phyloP scores from a whole-genome alignment of 2,329 filamentous ascomycete species.

The Aspergillus versicolor region DNA sequence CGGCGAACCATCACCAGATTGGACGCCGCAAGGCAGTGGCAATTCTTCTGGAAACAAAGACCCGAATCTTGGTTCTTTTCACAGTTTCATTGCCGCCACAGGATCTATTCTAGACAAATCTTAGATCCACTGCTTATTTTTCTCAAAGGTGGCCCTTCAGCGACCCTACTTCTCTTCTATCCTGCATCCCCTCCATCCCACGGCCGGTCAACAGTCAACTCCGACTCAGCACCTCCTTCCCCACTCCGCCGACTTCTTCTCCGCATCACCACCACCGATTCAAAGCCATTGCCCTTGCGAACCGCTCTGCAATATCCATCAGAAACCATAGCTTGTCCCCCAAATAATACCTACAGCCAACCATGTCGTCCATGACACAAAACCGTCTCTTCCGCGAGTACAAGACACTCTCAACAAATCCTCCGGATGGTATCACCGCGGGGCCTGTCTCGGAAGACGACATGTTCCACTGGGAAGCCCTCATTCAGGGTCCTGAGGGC shows the following conservation, averaged over 20 bases:
- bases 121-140: not conserved
- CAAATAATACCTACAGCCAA: not conserved
- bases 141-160: not conserved
- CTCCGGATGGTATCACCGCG: slow-evolving; percentile 95
- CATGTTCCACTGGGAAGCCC: slow-evolving; percentile 91
- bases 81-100: not conserved
- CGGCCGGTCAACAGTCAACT: not conserved
- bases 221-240: not conserved
- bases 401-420: slow-evolving; percentile 86
- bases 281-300: not conserved
- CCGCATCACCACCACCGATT: not conserved
- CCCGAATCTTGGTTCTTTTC: not conserved
- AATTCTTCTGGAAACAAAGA: slow-evolving; percentile 1
- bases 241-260: not conserved
- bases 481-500: slow-evolving; percentile 92
- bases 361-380: slow-evolving; percentile 53
- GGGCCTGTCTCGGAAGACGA: slow-evolving; percentile 93
- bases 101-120: not conserved
- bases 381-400: slow-evolving; percentile 95
- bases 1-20: not conserved
- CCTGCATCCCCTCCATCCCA: not conserved
- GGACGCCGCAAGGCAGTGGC: not conserved
- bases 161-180: not conserved
- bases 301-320: not conserved
- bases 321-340: not conserved